Conservation (phyloP, 345 rosid species). For the Odontarrhena argentea region DNA sequence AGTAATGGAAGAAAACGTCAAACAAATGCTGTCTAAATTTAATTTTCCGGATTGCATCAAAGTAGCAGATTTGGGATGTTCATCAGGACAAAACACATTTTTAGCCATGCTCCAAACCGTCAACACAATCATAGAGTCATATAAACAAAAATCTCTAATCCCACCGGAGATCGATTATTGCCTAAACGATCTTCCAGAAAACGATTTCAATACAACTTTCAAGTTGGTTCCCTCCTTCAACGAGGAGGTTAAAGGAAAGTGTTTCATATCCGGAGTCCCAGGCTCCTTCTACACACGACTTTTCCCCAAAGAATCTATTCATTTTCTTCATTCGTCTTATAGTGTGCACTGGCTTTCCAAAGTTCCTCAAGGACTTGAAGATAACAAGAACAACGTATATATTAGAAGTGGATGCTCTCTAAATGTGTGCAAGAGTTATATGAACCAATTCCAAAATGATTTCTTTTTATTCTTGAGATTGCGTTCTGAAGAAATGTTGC, state of each 20-base stretch:
- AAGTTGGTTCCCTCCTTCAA: slow-evolving; percentile 14
- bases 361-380: slow-evolving; percentile 34
- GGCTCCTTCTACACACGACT: slow-evolving; percentile 51
- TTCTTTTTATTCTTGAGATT: slow-evolving; percentile 42
- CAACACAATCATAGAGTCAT: neutral
- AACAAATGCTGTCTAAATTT: neutral
- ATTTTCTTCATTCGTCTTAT: slow-evolving; percentile 41
- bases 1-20: neutral
- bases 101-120: slow-evolving; percentile 2
- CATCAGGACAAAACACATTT: slow-evolving; percentile 48
- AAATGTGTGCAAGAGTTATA: slow-evolving; percentile 37
- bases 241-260: neutral
- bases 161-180: slow-evolving; percentile 28
- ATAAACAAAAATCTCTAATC: neutral
- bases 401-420: slow-evolving; percentile 35
- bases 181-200: slow-evolving; percentile 20
- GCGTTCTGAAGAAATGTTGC: slow-evolving; percentile 45
- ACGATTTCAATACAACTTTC: slow-evolving; percentile 36
- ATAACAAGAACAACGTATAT: slow-evolving; percentile 28
- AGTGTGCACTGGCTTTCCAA: slow-evolving; percentile 44
- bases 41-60: slow-evolving; percentile 7
- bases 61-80: slow-evolving; percentile 47
- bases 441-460: slow-evolving; percentile 44
- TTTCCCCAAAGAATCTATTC: slow-evolving; percentile 31
- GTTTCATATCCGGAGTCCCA: slow-evolving; percentile 40